Evolutionary conservation across 2,329 filamentous ascomycete genomes (phyloP).

Genomic region (Nigrospora sphaerica): DNA sequence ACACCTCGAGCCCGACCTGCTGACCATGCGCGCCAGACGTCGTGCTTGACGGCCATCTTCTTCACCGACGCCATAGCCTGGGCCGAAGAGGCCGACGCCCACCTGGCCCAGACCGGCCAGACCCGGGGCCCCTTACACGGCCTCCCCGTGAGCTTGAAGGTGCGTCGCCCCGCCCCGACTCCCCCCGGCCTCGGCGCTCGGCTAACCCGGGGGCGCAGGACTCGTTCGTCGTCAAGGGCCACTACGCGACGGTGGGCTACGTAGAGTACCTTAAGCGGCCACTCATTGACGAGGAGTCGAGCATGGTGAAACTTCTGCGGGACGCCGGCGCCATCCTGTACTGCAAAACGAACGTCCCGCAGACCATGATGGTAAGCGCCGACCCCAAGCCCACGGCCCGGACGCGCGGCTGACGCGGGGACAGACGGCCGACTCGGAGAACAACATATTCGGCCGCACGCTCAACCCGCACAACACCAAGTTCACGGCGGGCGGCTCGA

Average conservation of each 20-base stretch:
- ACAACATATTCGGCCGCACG: constrained; percentile 32
- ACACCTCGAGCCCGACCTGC: neutral
- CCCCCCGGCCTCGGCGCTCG: neutral
- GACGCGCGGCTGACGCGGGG: neutral
- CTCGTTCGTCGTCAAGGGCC: constrained; percentile 47
- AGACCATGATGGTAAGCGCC: constrained; percentile 35
- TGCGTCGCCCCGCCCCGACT: neutral
- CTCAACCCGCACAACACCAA: constrained; percentile 28
- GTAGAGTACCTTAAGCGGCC: constrained; percentile 16
- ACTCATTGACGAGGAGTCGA: constrained; percentile 9
- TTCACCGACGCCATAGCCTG: constrained; percentile 37
- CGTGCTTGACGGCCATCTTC: constrained; percentile 39
- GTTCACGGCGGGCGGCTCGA: constrained; percentile 25
- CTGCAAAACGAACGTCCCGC: constrained; percentile 48
- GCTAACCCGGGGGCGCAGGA: constrained; percentile 43
- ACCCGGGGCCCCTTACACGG: constrained; percentile 55
- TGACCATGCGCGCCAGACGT: neutral
- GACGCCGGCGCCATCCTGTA: constrained; percentile 39
- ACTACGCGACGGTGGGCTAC: constrained; percentile 48
- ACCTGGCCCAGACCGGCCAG: constrained; percentile 28
- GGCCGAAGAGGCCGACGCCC: constrained; percentile 37
- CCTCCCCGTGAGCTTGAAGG: constrained; percentile 37
- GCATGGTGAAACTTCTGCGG: constrained; percentile 34
- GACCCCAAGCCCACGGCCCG: neutral
- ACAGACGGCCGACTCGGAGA: constrained; percentile 24